Percentiles rank a stretch among this genome's conserved stretches.
These are phyloP conservation scores for Barnettozyma sp. DNA, from an alignment of 805 yeast species.

Conservation along the genomic window DNA sequence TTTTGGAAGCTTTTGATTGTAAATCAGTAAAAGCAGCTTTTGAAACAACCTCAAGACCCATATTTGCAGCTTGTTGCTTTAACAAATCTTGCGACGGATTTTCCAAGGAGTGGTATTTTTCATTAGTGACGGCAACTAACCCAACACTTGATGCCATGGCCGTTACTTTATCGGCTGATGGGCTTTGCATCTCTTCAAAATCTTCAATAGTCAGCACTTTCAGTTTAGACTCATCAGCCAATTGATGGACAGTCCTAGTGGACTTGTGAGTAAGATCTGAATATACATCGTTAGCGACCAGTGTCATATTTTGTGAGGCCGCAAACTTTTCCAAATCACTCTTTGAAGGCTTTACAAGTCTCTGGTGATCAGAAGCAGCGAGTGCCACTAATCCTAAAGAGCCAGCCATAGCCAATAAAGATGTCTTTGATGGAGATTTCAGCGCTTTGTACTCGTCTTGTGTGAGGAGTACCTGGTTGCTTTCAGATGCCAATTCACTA, in stretches of 20 bases:
- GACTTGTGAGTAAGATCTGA: constrained; percentile 2
- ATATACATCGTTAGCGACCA: constrained; percentile 8
- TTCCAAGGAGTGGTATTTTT: not conserved
- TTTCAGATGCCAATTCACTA: constrained; percentile 9
- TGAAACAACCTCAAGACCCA: not conserved
- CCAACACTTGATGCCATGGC: constrained; percentile 7
- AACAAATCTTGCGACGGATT: constrained; percentile 3
- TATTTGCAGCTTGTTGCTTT: not conserved
- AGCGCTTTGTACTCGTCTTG: constrained; percentile 14
- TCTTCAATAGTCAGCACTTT: constrained; percentile 3
- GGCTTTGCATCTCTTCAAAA: not conserved
- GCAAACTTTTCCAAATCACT: constrained; percentile 9
- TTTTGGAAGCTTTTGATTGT: constrained; percentile 6
- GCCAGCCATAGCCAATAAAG: constrained; percentile 6
- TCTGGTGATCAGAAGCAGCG: constrained; percentile 6
- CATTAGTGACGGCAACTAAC: constrained; percentile 9
- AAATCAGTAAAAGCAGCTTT: constrained; percentile 5
- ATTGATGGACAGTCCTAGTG: constrained; percentile 4
- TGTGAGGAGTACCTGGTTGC: constrained; percentile 12
- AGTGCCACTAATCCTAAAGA: constrained; percentile 9
- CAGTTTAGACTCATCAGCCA: constrained; percentile 10
- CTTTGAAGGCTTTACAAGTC: constrained; percentile 8
- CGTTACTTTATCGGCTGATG: constrained; percentile 5
- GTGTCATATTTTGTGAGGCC: not conserved
- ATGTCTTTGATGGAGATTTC: constrained; percentile 14